Evolutionary conservation across 179 eudicot genomes (phyloP), one percentile per base, ranked within the genome.

Genomic region (Spinacia oleracea): DNA sequence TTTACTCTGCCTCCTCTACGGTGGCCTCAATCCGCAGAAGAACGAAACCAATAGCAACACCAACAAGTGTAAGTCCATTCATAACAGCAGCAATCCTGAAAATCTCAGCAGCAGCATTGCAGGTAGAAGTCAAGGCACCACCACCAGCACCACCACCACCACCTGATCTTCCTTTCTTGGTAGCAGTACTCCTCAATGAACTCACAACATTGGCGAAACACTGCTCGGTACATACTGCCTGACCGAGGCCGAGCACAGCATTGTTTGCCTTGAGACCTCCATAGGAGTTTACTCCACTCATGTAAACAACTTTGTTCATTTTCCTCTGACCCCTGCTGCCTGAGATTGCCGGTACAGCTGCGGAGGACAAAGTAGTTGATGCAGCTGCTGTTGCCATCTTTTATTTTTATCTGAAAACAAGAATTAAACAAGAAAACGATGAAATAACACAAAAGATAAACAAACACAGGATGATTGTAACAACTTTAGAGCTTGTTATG

Each of bases 51-150:
- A 90, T 85, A 9, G 92, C 92, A 50, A 92, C 97, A 21, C 94
- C 97, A 42, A 90, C 89, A 23, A 92, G 89, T 5, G 78, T 79
- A 32, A 92, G 85, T 21, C 88, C 97, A 66, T 84, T 86, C 82
- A 90, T 90, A 53, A 92, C 80, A 2, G 92, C 91, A 25, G 94
- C 92, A 58, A 92, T 92, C 88, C 73, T 89, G 88, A 92, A 92
- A 3, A 92, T 92, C 90, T 92, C 97, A 62, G 29, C 86, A 0
- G 85, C 89, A 4, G 89, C 94, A 81, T 72, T 87, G 77, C 94
- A 89, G 27, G 89, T 86, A 5, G 91, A 71, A 6, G 88, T 77
- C 14, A 92, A 77, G 11, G 92, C 90, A 21, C 98, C 93, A 0
- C 97, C 92, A 31, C 88, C 81, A 62, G n/a, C n/a, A n/a, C n/a